Evolutionary conservation across 306 rosid species (phyloP), one percentile per base, ranked within the genome.

Genomic region (Prunus mume): DNA sequence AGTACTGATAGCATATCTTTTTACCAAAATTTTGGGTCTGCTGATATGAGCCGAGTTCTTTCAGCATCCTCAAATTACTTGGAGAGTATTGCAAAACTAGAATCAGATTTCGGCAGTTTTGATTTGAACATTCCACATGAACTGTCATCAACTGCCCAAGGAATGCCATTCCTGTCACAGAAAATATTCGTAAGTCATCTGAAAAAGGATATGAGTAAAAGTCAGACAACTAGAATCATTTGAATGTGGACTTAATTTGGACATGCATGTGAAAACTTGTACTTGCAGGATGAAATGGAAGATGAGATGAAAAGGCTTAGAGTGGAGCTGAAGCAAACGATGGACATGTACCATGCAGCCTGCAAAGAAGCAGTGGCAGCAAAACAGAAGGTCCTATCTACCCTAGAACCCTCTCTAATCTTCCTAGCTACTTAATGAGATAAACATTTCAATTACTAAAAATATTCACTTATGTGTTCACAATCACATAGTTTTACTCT

Each of bases 1-100:
- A 82, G 86, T 71, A 78, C 85, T 3, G 81, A 80, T 22, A 74
- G 82, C 74, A 63, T 12, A 65, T 22, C 83, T 18, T 86, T 81
- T 52, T 83, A 74, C 55, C 77, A 79, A 50, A 71, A 28, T 57
- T 32, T 78, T 61, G 76, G 60, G 6, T n/a, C 51, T 20, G 52
- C 65, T 56, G 76, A 25, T 18, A n/a, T 54, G 28, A 54, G 28
- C 74, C 50, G 6, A 28, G 3, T 9, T 20, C 18, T 60, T 19
- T 54, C 10, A 28, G 73, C 10, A 20, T 52, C 73, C 52, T 50
- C 76, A 51, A 25, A 46, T 22, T 22, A 60, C 22, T 2, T 54
- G 67, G 69, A 41, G 34, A 38, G 18, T 27, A 64, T 38, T 38
- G 70, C 85, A 68, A 43, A 52, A 17, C 65, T 54, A 12, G 49